Base-by-base conservation (phyloP, 2,329 filamentous ascomycete genomes). In the Trichoderma aggressivum region DNA sequence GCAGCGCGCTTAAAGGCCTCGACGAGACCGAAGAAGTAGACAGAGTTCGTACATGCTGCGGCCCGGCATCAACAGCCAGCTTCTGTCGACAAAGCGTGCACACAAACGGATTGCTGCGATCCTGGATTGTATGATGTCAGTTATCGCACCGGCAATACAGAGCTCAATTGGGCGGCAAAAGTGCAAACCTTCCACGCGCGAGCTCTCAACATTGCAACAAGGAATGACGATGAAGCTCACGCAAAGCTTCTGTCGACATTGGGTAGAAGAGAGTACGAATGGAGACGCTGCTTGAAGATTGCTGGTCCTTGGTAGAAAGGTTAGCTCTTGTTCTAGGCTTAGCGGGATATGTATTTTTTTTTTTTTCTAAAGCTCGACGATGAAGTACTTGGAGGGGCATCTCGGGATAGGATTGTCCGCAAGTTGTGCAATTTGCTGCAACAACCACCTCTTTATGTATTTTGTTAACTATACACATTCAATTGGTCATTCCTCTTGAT, bases 151-250 rank as follows among this genome's bases (percentile, higher is more conserved):
- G 26, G 36, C 43, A 36, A 34, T 24, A 36, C 14, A 21, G 30
- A 69, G 58, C 50, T 70, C 39, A 59, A 53, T 67, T 34, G 56
- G 61, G 21, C 16, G 47, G 56, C 64, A 39, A 55, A 63, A 56
- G 32, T 11, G 71, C 78, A 72, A 74, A 84, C 84, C 80, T 81
- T 80, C 76, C 79, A 81, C 75, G 79, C 72, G 73, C 80, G 80
- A 74, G 80, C 79, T 79, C 82, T 82, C 72, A 85, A 81, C 84
- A 85, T 85, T 73, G 75, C 79, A 75, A 74, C 72, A 70, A 71
- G 62, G 66, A 65, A 47, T 21, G 47, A 26, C 56, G 18, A 59
- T 32, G 21, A 60, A 71, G 66, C 64, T 32, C 26, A 36, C 18
- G 8, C 24, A 64, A 26, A 26, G 67, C 62, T 59, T 36, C 70